Evolutionary conservation across 2,329 filamentous ascomycete species (phyloP), one percentile per base, ranked within the genome.

Genomic region (Fusarium proliferatum): DNA sequence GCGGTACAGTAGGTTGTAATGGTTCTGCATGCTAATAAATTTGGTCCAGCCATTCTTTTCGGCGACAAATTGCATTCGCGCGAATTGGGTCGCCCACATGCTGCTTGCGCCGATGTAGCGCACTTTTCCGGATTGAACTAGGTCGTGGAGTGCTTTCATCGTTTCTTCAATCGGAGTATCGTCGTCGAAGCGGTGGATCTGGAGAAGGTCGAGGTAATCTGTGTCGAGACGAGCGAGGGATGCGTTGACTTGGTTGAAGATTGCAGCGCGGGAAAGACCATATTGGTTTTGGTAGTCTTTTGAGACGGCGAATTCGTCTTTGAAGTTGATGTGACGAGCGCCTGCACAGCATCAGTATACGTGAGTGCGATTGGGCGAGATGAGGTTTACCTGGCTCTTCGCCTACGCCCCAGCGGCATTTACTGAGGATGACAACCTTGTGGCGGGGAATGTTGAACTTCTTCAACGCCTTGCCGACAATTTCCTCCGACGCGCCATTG

Each of bases 21-120:
- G 82, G 64, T 89, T 88, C 71, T 90, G 88, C 88, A 90, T 90
- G 16, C 82, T 85, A 41, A 89, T 80, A 61, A 90, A 89, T 73
- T 89, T 87, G 0, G 85, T 87, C 88, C 87, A 90, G 12, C 86
- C 85, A 55, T 89, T 82, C 72, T 85, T 85, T 57, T 88, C 85
- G 3, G 88, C 88, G 3, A 82, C 81, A 48, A 85, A 85, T 61
- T 90, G 88, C 79, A 90, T 81, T 28, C 80, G 36, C 9, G 84
- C 83, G 61, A 87, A 86, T 64, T 87, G 83, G 26, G 82, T 85
- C 1, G 84, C 80, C 78, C 82, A 84, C 85, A 87, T 86, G 42
- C 71, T 75, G 34, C 82, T 84, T 4, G 86, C 83, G 2, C 87
- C 87, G 16, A 89, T 85, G 72, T 88, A 89, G 4, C 86, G 81